Evolutionary conservation across 176 grass and related monocot genomes (phyloP).

Genomic region (Lolium multiflorum): DNA sequence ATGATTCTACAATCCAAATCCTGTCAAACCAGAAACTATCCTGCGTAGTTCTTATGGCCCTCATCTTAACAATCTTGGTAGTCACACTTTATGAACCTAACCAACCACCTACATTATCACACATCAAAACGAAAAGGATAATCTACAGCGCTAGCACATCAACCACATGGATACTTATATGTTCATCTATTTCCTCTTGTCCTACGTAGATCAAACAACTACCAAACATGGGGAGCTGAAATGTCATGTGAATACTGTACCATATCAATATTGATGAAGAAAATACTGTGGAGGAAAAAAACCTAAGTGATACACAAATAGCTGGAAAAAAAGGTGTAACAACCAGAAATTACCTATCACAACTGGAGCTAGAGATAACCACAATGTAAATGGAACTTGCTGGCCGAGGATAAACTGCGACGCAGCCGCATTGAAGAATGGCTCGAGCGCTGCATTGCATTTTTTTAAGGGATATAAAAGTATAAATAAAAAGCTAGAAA

Average conservation of each 20-base stretch:
- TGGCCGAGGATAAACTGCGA: slow-evolving; percentile 96
- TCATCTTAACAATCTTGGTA: slow-evolving; percentile 14
- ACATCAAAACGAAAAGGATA: not conserved
- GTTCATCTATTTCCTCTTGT: slow-evolving; percentile 11
- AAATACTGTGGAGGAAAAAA: slow-evolving; percentile 4
- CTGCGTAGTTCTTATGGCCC: not conserved
- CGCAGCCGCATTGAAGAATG: slow-evolving; percentile 91
- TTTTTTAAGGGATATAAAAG: slow-evolving; percentile 9
- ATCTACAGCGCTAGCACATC: slow-evolving; percentile 15
- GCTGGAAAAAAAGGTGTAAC: slow-evolving; percentile 34
- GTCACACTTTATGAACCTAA: not conserved
- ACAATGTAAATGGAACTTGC: slow-evolving; percentile 68
- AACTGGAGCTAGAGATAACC: slow-evolving; percentile 91
- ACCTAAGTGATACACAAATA: slow-evolving; percentile 17
- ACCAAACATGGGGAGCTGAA: slow-evolving; percentile 14
- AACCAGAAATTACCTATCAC: slow-evolving; percentile 72
- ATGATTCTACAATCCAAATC: slow-evolving; percentile 11
- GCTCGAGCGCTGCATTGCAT: slow-evolving; percentile 77
- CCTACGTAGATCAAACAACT: not conserved
- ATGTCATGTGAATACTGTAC: slow-evolving; percentile 7
- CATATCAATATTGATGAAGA: slow-evolving; percentile 6
- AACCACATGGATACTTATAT: not conserved
- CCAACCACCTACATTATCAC: not conserved
- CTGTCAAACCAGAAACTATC: slow-evolving; percentile 11
- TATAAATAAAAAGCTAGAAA: not conserved